Percentiles rank a stretch among this genome's conserved stretches.
These are phyloP conservation scores for Podila epigama DNA, from an alignment of 192 early-diverging fungal species.

Conservation along the genomic window DNA sequence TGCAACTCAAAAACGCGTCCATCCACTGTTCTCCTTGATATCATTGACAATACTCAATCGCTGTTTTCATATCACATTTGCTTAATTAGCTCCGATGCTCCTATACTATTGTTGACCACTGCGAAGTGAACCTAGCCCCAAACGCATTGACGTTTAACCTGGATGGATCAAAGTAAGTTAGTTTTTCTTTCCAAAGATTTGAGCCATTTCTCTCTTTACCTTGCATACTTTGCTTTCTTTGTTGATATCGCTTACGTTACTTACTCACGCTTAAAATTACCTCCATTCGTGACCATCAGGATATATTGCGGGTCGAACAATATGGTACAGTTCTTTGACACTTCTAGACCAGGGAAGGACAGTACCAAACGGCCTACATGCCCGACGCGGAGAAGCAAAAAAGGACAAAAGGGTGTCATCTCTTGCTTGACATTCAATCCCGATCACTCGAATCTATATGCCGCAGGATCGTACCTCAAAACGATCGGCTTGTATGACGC, in stretches of 20 bases:
- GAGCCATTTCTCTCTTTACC: no score
- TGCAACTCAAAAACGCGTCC: no score
- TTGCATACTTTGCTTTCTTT: neutral
- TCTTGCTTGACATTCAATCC: constrained; percentile 77
- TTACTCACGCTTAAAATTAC: neutral
- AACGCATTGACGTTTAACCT: constrained; percentile 72
- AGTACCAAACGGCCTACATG: constrained; percentile 56
- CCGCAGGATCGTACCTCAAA: constrained; percentile 75
- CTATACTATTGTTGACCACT: constrained; percentile 70
- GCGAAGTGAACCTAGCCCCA: constrained; percentile 71
- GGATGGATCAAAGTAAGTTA: constrained; percentile 64
- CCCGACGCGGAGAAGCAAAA: constrained; percentile 67
- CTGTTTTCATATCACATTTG: neutral
- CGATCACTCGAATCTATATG: constrained; percentile 68
- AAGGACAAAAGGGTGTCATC: constrained; percentile 82
- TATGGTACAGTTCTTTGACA: constrained; percentile 75
- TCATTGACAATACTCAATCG: neutral
- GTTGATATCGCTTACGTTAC: neutral
- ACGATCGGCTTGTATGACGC: constrained; percentile 74
- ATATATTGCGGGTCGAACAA: constrained; percentile 76
- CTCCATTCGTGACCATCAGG: constrained; percentile 27
- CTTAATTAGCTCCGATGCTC: constrained; percentile 61
- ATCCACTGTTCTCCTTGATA: neutral
- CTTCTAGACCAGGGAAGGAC: constrained; percentile 67
- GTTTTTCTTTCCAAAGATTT: neutral